These are phyloP conservation scores for Blastomyces percursus DNA, from an alignment of 2,329 filamentous ascomycete genomes.

Conservation along the genomic window DNA sequence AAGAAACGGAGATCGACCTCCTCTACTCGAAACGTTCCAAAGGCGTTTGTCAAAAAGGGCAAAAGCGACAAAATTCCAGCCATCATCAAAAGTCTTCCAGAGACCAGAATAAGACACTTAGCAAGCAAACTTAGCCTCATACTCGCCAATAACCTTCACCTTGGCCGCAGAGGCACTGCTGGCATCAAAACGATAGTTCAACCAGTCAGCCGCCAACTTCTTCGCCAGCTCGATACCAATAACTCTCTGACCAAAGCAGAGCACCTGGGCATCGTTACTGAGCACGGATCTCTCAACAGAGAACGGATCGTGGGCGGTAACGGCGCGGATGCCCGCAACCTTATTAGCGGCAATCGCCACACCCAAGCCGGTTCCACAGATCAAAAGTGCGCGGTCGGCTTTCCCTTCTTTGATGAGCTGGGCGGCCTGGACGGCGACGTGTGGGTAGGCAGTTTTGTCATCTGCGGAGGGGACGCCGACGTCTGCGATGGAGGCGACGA, in stretches of 20 bases:
- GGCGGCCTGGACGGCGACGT: constrained; percentile 63
- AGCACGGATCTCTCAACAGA: constrained; percentile 68
- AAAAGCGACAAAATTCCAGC: not conserved
- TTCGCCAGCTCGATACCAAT: constrained; percentile 71
- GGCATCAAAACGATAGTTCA: constrained; percentile 70
- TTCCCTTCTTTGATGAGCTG: constrained; percentile 39
- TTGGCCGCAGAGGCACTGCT: constrained; percentile 53
- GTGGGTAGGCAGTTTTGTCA: constrained; percentile 75
- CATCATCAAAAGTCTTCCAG: not conserved
- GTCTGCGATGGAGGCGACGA: constrained; percentile 59
- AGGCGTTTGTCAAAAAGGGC: not conserved
- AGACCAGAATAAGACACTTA: not conserved
- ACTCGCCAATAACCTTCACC: constrained; percentile 39
- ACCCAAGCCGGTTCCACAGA: constrained; percentile 78
- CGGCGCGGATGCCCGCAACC: constrained; percentile 70
- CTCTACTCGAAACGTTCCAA: not conserved
- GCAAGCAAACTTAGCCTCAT: constrained; percentile 29
- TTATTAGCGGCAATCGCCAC: constrained; percentile 88
- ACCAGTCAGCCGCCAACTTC: constrained; percentile 67
- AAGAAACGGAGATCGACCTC: not conserved
- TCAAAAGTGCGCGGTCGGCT: constrained; percentile 66
- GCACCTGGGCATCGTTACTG: constrained; percentile 76
- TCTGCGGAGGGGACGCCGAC: constrained; percentile 56
- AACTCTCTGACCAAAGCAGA: constrained; percentile 77
- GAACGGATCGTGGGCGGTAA: constrained; percentile 80